phyloP scores from a whole-genome alignment of 83 land plant species.

The Picea mariana region DNA sequence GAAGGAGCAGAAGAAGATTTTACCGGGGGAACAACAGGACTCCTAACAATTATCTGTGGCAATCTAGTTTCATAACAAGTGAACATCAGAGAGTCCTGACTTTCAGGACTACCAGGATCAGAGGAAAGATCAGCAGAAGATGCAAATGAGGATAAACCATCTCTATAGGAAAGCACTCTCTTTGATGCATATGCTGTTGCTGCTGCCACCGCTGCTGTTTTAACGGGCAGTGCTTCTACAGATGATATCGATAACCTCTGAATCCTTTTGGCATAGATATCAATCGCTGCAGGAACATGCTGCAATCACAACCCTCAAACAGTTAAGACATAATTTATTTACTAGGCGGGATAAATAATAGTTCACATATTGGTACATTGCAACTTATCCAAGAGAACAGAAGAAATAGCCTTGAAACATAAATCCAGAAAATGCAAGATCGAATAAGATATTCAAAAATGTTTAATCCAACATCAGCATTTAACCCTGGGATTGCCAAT shows the following conservation, averaged over 20 bases:
- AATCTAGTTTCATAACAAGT: constrained; percentile 6
- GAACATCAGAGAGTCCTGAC: not conserved
- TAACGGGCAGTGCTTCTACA: constrained; percentile 4
- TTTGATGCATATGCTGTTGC: not conserved
- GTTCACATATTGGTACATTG: not conserved
- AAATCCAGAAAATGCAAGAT: not conserved
- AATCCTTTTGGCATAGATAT: not conserved
- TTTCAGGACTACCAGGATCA: not conserved
- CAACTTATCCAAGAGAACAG: not conserved
- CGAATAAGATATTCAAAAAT: not conserved
- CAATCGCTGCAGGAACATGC: not conserved
- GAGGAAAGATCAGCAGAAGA: not conserved
- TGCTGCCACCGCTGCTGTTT: not conserved
- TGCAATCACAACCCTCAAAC: not conserved
- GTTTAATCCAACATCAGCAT: too few species aligned
- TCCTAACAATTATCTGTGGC: not conserved
- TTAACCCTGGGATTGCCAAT: too few species aligned
- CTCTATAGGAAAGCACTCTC: not conserved
- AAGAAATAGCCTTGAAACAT: not conserved
- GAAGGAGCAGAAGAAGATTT: not conserved
- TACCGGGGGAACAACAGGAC: not conserved
- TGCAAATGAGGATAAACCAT: not conserved
- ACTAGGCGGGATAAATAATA: not conserved
- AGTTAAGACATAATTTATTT: not conserved
- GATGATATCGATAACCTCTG: not conserved